Base-by-base conservation (phyloP, 108 stramenopile species). In the Schizochytrium sp. region DNA sequence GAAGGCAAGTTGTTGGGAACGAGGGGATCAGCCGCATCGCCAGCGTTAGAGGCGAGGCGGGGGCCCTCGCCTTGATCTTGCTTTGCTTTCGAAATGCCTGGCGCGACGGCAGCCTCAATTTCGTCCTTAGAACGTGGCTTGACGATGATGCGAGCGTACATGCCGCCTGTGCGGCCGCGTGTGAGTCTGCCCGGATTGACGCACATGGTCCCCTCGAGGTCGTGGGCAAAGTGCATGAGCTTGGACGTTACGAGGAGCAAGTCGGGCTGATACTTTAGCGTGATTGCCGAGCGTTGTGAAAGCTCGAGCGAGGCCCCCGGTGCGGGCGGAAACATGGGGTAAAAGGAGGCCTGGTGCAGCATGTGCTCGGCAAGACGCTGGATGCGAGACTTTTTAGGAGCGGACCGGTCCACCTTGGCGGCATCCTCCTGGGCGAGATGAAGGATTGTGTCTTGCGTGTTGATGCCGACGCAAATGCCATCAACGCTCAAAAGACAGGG, bases 201-300 rank as follows among this genome's bases (percentile, higher is more conserved):
- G 87, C 95, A 95, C 19, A 97, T 89, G 48, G 83, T 89, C 12
- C 92, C 93, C 51, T 90, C 45, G 5, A 96, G 88, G 44, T 96
- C 88, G 51, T 93, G 92, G 10, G 94, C 97, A 91, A 98, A 97
- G 45, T 94, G 90, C 8, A 95, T 91, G 76, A 99, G 92, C 72
- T 93, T 96, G n/a, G 97, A 97, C 16, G 98, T 97, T 5, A 97
- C 89, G 69, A 99, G 91, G 76, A 98, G 89, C 72, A 99, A 83
- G 92, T 99, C 98, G 8, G 98, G 98, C 53, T 92, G 92, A 45
- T 94, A 91, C 3, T 95, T 95, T 93, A 99, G 95, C 53, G 88
- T 72, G 92, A 95, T 97, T 44, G 94, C 63, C n/a, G 94, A 89
- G 60, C 95, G 90, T 19, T 95, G 92, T 41, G 95, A 91, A 63